A percentile compares a stretch with the other conserved stretches of the same genome.
Evolutionary conservation across 2,329 filamentous ascomycete species (phyloP).

Genomic region (Cercospora beticola): DNA sequence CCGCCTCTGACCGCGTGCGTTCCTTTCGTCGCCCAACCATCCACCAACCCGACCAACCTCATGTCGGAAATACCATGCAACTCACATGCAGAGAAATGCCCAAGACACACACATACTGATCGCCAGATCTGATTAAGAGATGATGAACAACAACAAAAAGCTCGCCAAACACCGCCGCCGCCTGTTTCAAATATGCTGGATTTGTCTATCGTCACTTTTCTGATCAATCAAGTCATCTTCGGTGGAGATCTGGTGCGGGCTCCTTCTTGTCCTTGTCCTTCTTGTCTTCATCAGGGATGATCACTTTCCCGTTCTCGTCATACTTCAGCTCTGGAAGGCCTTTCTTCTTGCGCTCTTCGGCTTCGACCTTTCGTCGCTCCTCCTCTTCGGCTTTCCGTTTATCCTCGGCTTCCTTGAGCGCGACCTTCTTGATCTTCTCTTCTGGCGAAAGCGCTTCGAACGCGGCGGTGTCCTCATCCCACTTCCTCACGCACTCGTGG

Average conservation of each 20-base stretch:
- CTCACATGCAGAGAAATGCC: background rate
- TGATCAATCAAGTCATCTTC: conserved; percentile 8
- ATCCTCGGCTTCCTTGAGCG: conserved; percentile 28
- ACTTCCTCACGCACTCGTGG: conserved; percentile 60
- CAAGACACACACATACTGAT: background rate
- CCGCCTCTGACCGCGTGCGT: background rate
- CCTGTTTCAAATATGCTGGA: conserved; percentile 2
- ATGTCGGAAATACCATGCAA: background rate
- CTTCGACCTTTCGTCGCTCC: conserved; percentile 23
- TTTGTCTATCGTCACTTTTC: background rate
- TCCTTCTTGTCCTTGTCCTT: conserved; percentile 11
- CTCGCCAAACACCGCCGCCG: conserved; percentile 5
- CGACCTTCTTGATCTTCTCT: conserved; percentile 56
- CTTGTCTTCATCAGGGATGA: conserved; percentile 7
- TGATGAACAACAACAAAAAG: background rate
- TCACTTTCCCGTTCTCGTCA: conserved; percentile 11
- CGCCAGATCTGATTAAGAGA: conserved; percentile 2
- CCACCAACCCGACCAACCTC: background rate
- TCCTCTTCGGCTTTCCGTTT: conserved; percentile 27
- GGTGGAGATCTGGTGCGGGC: conserved; percentile 7
- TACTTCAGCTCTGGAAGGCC: conserved; percentile 18
- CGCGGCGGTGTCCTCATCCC: conserved; percentile 63
- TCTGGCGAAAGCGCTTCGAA: conserved; percentile 60
- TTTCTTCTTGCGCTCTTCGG: conserved; percentile 23
- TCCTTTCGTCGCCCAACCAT: background rate